Evolutionary conservation across 495 filamentous ascomycete species (phyloP), one percentile per base, ranked within the genome.

Genomic region (Neurospora sp.): DNA sequence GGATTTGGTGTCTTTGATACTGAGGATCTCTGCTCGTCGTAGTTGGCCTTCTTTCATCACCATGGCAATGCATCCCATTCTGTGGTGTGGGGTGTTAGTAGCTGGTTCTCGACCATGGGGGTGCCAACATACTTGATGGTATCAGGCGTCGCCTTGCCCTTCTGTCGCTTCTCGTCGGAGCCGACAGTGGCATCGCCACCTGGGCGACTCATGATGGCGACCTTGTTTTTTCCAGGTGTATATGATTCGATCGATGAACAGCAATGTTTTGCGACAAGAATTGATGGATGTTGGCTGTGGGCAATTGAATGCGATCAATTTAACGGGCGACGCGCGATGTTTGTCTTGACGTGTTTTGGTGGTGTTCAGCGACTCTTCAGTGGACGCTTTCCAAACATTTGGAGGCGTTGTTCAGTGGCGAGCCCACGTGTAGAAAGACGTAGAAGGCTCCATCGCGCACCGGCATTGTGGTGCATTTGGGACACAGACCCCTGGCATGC

Each of bases 21-120:
- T 93, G 14, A 99, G 82, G 72, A 99, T 98, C 81, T 98, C 96
- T 70, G 96, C 96, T 83, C 93, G 94, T 70, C 96, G 90, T 71
- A 91, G 85, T 79, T 94, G 90, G 68, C 93, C 93, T 81, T 97
- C 92, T 73, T 88, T 88, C 53, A 77, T 80, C 18, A 87, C 85
- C 78, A 81, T 81, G 44, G 83, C 84, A 71, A 86, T 83, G 74
- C 84, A 89, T 73, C 88, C 85, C 39, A 84, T 80, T 48, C 82
- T 83, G 31, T 35, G 31, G 69, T 41, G 4, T 2, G 12, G 37
- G 59, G 73, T 71, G 71, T 71, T 38, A 73, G 68, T n/a, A 45
- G 37, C n/a, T 53, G 16, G 14, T 8, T 44, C 41, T n/a, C 41
- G 18, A n/a, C 18, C 7, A n/a, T 44, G 42, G 27, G 27, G 27